phyloP scores from a whole-genome alignment of 805 yeast species.

The Lipomyces lipofer region DNA sequence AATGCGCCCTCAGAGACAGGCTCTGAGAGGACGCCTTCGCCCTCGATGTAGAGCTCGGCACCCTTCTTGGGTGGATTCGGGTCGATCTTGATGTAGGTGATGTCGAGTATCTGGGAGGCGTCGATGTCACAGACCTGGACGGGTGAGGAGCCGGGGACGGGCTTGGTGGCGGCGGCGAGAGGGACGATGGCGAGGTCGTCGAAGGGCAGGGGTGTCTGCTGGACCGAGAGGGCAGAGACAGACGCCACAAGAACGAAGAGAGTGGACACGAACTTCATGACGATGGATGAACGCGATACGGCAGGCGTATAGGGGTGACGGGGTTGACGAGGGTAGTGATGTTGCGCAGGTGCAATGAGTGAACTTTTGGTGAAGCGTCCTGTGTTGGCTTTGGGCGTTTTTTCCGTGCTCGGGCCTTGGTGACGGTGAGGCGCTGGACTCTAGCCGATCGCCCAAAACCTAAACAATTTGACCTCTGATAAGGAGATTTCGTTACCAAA shows the following conservation, averaged over 20 bases:
- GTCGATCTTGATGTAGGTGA: constrained; percentile 57
- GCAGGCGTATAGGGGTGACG: too few species aligned
- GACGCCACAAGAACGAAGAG: constrained; percentile 4
- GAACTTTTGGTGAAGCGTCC: too few species aligned
- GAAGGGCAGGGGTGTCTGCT: constrained; percentile 25
- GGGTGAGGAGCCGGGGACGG: constrained; percentile 91
- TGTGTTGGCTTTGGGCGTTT: too few species aligned
- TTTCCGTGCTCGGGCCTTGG: too few species aligned
- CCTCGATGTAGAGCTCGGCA: constrained; percentile 74
- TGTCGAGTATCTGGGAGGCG: constrained; percentile 61
- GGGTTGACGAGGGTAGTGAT: too few species aligned
- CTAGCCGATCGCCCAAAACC: too few species aligned
- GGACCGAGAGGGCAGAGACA: constrained; percentile 9
- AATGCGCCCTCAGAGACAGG: constrained; percentile 81
- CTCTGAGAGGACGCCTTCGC: constrained; percentile 61
- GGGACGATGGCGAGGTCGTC: constrained; percentile 1
- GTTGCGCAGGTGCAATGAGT: too few species aligned
- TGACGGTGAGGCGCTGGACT: too few species aligned
- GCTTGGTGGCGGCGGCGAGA: constrained; percentile 38
- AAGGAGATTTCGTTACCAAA: too few species aligned
- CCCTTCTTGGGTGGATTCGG: constrained; percentile 94
- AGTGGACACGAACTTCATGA: constrained; percentile 12
- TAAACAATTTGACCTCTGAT: too few species aligned
- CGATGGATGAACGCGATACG: not conserved
- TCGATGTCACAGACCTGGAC: constrained; percentile 70